A percentile compares a stretch with the other conserved stretches of the same genome.
Evolutionary conservation across 768 basidiomycete species (phyloP).

Genomic region (Amanita fuliginea): DNA sequence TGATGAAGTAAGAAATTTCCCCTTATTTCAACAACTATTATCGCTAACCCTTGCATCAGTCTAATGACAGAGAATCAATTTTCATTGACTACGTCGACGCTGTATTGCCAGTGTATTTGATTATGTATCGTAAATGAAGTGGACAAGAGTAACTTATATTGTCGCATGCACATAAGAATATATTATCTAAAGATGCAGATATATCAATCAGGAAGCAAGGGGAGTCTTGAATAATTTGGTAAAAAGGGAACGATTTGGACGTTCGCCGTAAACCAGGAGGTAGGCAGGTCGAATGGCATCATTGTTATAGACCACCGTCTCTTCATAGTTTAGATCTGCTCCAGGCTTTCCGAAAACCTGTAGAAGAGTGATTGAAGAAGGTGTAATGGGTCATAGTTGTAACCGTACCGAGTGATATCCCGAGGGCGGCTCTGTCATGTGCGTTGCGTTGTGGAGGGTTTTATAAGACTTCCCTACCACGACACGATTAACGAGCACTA

Average conservation of each 20-base stretch:
- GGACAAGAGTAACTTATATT: neutral
- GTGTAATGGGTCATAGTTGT: neutral
- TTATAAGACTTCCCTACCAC: constrained; percentile 49
- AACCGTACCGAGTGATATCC: constrained; percentile 49
- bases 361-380: neutral
- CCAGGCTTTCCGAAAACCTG: constrained; percentile 59
- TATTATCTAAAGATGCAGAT: neutral
- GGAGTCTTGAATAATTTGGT: constrained; percentile 38
- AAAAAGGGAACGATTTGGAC: constrained; percentile 19
- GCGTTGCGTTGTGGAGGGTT: constrained; percentile 35
- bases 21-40: neutral
- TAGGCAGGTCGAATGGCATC: constrained; percentile 60
- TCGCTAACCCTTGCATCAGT: constrained; percentile 17
- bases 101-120: constrained; percentile 44
- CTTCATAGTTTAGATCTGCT: constrained; percentile 53
- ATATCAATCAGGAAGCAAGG: constrained; percentile 24
- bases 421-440: constrained; percentile 37
- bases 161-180: constrained; percentile 6
- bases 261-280: constrained; percentile 48
- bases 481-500: constrained; percentile 48
- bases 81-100: constrained; percentile 45
- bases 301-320: constrained; percentile 57
- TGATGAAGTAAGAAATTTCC: constrained; percentile 17
- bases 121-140: constrained; percentile 40
- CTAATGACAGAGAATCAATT: constrained; percentile 36